Evolutionary conservation across 345 rosid species (phyloP), one percentile per base, ranked within the genome.

Genomic region (Clarkia xantiana): DNA sequence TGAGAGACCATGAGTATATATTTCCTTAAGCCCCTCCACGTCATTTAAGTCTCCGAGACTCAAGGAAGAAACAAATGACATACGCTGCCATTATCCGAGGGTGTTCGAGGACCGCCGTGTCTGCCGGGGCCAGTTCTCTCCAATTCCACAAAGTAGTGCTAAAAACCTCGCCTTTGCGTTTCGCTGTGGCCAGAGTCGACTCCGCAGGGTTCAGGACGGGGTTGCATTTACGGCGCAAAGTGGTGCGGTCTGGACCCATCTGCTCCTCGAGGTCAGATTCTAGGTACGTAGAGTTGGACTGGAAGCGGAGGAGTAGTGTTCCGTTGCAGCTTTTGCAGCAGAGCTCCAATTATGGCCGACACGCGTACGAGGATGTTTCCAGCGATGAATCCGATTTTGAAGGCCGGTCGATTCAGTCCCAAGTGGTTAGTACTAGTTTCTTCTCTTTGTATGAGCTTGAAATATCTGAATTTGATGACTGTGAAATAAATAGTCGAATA

Each of bases 301-400:
- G 73, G 78, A 73, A 68, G 69, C 53, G 22, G 55, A 45, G 62
- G 40, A 38, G 19, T 2, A 23, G 54, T 0, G 49, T 61, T 40
- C 64, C 63, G 6, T 57, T 62, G 56, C 82, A 73, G 0, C 62
- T 64, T 56, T 64, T 56, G 68, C 70, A 65, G 55, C 86, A 68
- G 59, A 69, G 60, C 68, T 75, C 67, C 40, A 71, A 65, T 67
- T 80, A 82, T 72, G 79, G 86, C 40, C 67, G 86, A 53, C 72
- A 62, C 46, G 91, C 94, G n/a, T 82, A 78, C 61, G 71, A 73
- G 58, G 95, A 85, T 34, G 63, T 52, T 17, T 72, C 82, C 38
- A 75, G 86, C 42, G 97, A 90, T 65, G 95, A 90, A 20, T 81
- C 97, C 0, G 97, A 90, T 39, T 45, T 47, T 10, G 95, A 90